Base-by-base conservation (phyloP, 768 basidiomycete genomes). In the Leccinellum albellum region DNA sequence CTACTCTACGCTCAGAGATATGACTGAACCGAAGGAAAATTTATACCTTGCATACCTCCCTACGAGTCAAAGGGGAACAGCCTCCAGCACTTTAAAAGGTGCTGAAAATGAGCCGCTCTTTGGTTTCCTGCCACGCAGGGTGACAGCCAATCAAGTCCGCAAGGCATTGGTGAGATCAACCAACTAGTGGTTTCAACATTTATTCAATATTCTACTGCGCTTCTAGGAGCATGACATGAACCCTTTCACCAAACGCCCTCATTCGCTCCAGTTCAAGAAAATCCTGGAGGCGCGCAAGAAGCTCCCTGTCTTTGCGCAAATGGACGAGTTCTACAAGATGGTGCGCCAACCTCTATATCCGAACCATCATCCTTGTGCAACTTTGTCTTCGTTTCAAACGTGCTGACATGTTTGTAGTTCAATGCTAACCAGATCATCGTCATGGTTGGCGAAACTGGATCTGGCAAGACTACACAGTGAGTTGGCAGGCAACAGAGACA, bases 381-480 rank as follows among this genome's bases (percentile, higher is more conserved):
- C 52, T 23, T 6, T 24, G 24, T 14, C 3, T 23, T 47, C 13
- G 23, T 40, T 14, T 24, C 29, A 17, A 33, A 6, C 3, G n/a
- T 53, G 24, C 40, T 55, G 26, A 66, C 28, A 51, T 47, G 1
- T 55, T 20, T 1, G 4, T 37, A 71, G 70, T 71, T 73, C 51
- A 70, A 61, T 14, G 45, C 55, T 6, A 59, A 92, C 70, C 94
- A 96, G 76, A 88, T 97, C 61, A 87, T 89, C 40, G 83, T 94
- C 58, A 88, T 94, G 84, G 89, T 92, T 57, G 91, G 95, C 64
- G 95, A 97, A 77, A 97, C 95, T 0, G 95, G 94, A 10, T 89
- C 92, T 26, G 95, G 94, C 32, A 98, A 96, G 78, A 97, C 94
- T 0, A 96, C 94, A 23, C 94, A 98, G 89, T 92, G 70, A 70